Base-by-base conservation (phyloP, 192 early-diverging fungal genomes). In the Allomyces macrogynus region DNA sequence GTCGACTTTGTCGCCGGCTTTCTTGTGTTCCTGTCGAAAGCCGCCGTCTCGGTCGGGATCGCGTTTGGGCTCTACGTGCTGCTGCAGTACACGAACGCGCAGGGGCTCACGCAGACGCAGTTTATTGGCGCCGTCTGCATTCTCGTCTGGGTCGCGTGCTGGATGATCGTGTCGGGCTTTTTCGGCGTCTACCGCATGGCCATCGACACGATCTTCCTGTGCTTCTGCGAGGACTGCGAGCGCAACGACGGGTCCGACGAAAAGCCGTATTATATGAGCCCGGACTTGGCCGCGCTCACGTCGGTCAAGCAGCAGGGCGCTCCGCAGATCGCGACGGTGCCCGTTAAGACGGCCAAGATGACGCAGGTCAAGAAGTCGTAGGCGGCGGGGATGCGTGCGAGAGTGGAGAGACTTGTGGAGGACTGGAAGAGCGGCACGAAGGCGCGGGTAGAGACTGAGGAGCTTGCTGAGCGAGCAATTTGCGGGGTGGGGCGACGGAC, bases 181-280 rank as follows among this genome's bases (percentile, higher is more conserved):
- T 67, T 83, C 63, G 73, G 73, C 22, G 70, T 80, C 14, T 83
- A 77, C 66, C 24, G 62, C 18, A 72, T 79, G 73, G 77, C 73
- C 23, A 80, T 79, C 63, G 75, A 77, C 43, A 80, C 81, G 26
- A 79, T 83, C n/a, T 81, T 81, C 62, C 23, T 83, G 67, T 76
- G 66, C 23, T 80, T 80, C 63, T 73, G 76, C 61, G 75, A 76
- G 43, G 81, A 83, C 65, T 67, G 62, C 14, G 79, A 83, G 65
- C 71, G 71, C 49, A 80, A 83, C 65, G 77, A 83, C 61, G 81
- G 81, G 3, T 70, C 69, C 25, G 43, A 67, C 23, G 69, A 72
- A 23, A 67, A 72, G 42, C 81, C 81, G 42, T 83, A 76, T 67
- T 78, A 75, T 69, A 80, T 80, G 78, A 20, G 16, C 3, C 16